A percentile compares a stretch with the other conserved stretches of the same genome.
Conservation (phyloP, 495 filamentous ascomycete species). For the Penicillium salamii region DNA sequence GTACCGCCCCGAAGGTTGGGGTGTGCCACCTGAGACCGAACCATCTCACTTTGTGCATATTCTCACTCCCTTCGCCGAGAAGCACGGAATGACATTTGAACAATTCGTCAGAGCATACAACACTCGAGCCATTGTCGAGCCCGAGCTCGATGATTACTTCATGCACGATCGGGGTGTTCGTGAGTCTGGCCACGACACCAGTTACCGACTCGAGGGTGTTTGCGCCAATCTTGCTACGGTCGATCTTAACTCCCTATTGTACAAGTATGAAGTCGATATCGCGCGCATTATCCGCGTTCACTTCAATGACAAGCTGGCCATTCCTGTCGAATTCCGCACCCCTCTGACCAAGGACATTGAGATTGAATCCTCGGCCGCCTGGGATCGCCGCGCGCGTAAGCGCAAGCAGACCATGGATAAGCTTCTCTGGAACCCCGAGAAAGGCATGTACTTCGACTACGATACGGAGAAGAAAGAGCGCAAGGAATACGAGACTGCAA, state of each 20-base stretch:
- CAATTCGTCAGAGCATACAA: constrained; percentile 90
- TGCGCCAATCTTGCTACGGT: constrained; percentile 89
- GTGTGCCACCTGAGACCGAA: constrained; percentile 93
- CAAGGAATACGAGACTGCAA: constrained; percentile 77
- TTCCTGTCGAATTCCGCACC: constrained; percentile 77
- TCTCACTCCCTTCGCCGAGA: constrained; percentile 79
- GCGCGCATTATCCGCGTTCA: constrained; percentile 73
- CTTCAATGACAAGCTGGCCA: constrained; percentile 73
- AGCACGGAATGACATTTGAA: constrained; percentile 73
- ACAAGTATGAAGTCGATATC: constrained; percentile 95
- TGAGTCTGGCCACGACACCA: constrained; percentile 96
- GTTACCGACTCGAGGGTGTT: constrained; percentile 84
- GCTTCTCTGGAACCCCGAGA: constrained; percentile 84
- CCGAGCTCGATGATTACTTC: constrained; percentile 91
- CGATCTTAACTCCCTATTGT: constrained; percentile 88
- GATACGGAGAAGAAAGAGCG: constrained; percentile 77
- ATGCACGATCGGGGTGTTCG: constrained; percentile 91
- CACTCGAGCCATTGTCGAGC: constrained; percentile 68
- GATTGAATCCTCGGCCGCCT: constrained; percentile 74
- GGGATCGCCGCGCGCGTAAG: constrained; percentile 81
- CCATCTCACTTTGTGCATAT: constrained; percentile 84
- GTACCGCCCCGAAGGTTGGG: constrained; percentile 83
- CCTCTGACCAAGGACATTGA: constrained; percentile 53
- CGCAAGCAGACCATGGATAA: constrained; percentile 80
- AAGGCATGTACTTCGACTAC: constrained; percentile 97